phyloP scores from a whole-genome alignment of 148 eudicot genomes.

The Rhododendron williamsianum region DNA sequence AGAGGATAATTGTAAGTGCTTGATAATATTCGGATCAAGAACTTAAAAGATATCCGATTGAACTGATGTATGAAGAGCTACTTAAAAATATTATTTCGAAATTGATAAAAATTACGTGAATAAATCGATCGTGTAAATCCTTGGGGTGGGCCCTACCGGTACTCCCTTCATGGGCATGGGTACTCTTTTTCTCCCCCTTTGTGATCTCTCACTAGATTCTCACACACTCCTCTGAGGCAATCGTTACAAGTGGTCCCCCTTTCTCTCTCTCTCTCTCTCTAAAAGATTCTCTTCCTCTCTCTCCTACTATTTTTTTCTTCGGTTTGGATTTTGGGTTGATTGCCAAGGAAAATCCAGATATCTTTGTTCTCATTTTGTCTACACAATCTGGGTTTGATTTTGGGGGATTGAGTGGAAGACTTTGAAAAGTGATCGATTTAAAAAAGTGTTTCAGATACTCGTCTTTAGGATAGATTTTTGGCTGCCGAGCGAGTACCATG shows the following conservation, averaged over 20 bases:
- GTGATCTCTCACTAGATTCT: constrained; percentile 34
- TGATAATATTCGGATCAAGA: no score
- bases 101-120: no score
- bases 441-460: not conserved
- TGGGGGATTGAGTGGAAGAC: constrained; percentile 8
- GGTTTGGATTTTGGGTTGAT: constrained; percentile 11
- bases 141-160: no score
- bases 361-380: constrained; percentile 16
- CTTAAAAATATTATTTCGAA: no score
- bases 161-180: not conserved
- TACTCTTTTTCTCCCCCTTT: not conserved
- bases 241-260: constrained; percentile 5
- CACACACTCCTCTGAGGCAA: constrained; percentile 14
- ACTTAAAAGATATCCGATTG: no score
- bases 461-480: not conserved
- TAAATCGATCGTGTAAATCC: no score
- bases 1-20: no score
- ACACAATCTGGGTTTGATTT: constrained; percentile 15
- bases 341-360: constrained; percentile 15
- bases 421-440: constrained; percentile 8
- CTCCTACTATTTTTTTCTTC: constrained; percentile 1
- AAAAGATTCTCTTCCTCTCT: not conserved
- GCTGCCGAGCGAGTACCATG: no score
- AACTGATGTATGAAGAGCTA: no score
- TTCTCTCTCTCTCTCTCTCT: not conserved